Evolutionary conservation across 1,284 basidiomycete species (phyloP).

Genomic region (Apiotrichum sp.): DNA sequence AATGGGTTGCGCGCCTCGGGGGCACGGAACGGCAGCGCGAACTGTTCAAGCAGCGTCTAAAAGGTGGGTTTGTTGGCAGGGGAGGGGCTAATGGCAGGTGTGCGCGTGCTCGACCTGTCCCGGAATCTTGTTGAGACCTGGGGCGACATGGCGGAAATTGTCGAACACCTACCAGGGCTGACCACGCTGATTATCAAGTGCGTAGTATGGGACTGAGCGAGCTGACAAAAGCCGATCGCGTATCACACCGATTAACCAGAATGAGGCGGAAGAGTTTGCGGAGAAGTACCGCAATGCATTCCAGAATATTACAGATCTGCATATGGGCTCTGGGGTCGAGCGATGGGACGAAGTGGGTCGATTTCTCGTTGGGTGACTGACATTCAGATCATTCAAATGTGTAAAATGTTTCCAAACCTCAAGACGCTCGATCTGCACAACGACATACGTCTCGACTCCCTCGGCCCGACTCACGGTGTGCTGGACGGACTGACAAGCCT

Average conservation of each 20-base stretch:
- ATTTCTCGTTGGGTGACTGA: background rate
- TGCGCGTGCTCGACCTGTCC: conserved; percentile 76
- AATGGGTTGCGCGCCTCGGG: conserved; percentile 53
- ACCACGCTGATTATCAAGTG: conserved; percentile 71
- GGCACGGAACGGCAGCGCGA: conserved; percentile 47
- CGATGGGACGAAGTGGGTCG: conserved; percentile 61
- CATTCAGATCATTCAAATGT: conserved; percentile 47
- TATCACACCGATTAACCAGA: conserved; percentile 56
- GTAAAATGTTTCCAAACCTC: conserved; percentile 57
- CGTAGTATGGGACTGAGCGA: conserved; percentile 13
- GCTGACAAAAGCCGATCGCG: conserved; percentile 41
- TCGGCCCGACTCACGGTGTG: background rate
- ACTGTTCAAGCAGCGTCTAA: conserved; percentile 29
- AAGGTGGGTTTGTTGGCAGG: conserved; percentile 10
- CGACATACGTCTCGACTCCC: conserved; percentile 49
- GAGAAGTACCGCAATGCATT: conserved; percentile 51
- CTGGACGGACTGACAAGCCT: conserved; percentile 52
- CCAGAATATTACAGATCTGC: conserved; percentile 57
- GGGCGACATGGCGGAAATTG: conserved; percentile 63
- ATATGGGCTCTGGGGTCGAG: conserved; percentile 66
- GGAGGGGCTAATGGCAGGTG: conserved; percentile 51
- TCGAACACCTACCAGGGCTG: conserved; percentile 58
- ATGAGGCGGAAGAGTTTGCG: background rate
- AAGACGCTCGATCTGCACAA: conserved; percentile 66
- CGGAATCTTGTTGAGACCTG: conserved; percentile 67